A percentile compares a stretch with the other conserved stretches of the same genome.
phyloP scores from a whole-genome alignment of 192 early-diverging fungal species.

The Jimgerdemannia flammicorona region DNA sequence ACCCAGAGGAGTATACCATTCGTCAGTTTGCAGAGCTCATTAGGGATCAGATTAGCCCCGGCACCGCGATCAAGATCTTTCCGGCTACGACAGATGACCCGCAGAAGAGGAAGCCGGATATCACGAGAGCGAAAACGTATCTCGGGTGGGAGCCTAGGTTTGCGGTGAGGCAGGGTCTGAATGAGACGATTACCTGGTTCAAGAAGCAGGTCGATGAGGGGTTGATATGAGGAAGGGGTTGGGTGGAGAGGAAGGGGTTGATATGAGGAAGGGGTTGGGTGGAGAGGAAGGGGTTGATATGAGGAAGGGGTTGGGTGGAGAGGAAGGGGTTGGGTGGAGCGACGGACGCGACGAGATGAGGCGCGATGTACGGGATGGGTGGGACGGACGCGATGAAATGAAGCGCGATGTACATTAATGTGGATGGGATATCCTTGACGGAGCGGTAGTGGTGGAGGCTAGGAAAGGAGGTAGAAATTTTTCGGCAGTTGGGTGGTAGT shows the following conservation, averaged over 20 bases:
- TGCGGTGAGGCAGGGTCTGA: constrained; percentile 70
- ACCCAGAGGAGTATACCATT: constrained; percentile 83
- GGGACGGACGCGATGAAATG: too few species aligned
- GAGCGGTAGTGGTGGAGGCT: too few species aligned
- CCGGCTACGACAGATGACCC: constrained; percentile 75
- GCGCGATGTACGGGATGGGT: too few species aligned
- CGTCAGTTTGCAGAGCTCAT: constrained; percentile 75
- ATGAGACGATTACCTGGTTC: constrained; percentile 81
- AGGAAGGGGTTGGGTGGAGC: constrained; percentile 17
- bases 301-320: not conserved
- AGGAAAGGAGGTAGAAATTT: too few species aligned
- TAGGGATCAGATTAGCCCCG: constrained; percentile 52
- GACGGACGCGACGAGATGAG: not conserved
- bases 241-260: constrained; percentile 17
- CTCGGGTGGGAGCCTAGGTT: constrained; percentile 74
- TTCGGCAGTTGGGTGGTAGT: too few species aligned
- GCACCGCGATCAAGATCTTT: constrained; percentile 55
- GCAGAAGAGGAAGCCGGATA: constrained; percentile 71
- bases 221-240: constrained; percentile 6
- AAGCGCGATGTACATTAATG: too few species aligned
- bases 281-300: constrained; percentile 24
- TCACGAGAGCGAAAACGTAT: constrained; percentile 56
- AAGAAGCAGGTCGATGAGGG: constrained; percentile 29
- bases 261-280: constrained; percentile 1
- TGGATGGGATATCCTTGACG: too few species aligned